Base-by-base conservation (phyloP, 345 rosid genomes). In the Murraya koenigii region DNA sequence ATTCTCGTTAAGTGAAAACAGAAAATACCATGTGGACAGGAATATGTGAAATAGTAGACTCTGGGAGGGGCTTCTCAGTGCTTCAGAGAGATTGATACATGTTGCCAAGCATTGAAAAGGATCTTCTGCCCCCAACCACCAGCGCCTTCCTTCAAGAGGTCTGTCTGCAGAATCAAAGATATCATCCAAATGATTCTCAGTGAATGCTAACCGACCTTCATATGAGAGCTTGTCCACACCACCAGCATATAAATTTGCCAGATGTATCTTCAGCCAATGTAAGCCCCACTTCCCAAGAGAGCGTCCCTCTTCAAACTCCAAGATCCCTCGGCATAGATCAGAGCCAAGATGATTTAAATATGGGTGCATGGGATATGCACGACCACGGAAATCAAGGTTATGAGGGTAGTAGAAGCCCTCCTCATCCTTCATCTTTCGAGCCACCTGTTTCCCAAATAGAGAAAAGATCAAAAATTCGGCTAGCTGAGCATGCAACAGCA, bases 51-150 rank as follows among this genome's bases (percentile, higher is more conserved):
- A 90, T 68, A 75, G 86, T 84, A 56, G 86, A 82, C 86, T 91
- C 97, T 1, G 97, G 97, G 86, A 87, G 65, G 92, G 85, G 82
- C 96, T 97, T 85, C 97, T 90, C 83, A 92, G 78, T 82, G 98
- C 98, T 88, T 94, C 98, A 44, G 99, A 59, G 60, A 97, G 94
- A 85, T 87, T 88, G 66, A 91, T 84, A 82, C 98, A 97, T 47
- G 89, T 84, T 63, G 98, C 98, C 89, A 97, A 89, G 90, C 98
- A 97, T 76, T 97, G 98, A 54, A 91, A 93, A 75, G 99, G 98
- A 81, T 97, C 97, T 88, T 97, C 99, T 76, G 99, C 98, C 65
- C 82, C 81, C 86, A 94, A 87, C 99, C 99, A 97, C 99, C 99
- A 97, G 23, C 91, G 87, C 69, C 70, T 84, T 84, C 98, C 99